Conservation (phyloP, 768 basidiomycete species). For the Psilocybe cyanescens region DNA sequence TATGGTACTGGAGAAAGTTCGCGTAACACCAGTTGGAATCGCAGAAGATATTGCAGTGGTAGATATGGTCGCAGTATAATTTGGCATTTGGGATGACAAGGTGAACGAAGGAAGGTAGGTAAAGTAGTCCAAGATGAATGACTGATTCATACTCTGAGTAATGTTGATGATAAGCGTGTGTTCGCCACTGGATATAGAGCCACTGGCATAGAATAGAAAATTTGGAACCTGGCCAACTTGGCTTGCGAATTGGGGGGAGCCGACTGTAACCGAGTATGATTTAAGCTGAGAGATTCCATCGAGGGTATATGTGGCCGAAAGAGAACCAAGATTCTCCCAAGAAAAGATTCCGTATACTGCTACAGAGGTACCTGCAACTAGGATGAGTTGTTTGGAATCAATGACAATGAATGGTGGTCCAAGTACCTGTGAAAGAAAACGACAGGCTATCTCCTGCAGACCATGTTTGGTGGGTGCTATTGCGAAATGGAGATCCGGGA, state of each 20-base stretch:
- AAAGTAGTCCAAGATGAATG: conserved; percentile 18
- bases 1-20: too few species aligned
- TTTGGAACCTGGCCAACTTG: conserved; percentile 3
- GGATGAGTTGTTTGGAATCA: neutral
- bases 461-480: neutral
- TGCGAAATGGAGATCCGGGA: neutral
- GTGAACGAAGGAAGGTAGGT: conserved; percentile 22
- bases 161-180: conserved; percentile 19
- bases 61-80: neutral
- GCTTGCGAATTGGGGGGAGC: neutral
- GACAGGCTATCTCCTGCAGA: neutral
- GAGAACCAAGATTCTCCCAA: conserved; percentile 7
- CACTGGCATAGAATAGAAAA: conserved; percentile 6
- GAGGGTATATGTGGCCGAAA: conserved; percentile 5
- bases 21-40: too few species aligned
- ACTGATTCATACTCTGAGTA: conserved; percentile 11
- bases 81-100: conserved; percentile 14
- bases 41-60: neutral
- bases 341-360: neutral
- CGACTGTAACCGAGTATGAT: conserved; percentile 2
- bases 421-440: neutral
- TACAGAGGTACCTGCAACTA: neutral
- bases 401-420: neutral
- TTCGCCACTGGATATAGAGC: neutral
- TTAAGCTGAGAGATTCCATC: neutral